A percentile compares a stretch with the other conserved stretches of the same genome.
Conservation (phyloP, 768 basidiomycete genomes). For the Lentinula aciculospora region DNA sequence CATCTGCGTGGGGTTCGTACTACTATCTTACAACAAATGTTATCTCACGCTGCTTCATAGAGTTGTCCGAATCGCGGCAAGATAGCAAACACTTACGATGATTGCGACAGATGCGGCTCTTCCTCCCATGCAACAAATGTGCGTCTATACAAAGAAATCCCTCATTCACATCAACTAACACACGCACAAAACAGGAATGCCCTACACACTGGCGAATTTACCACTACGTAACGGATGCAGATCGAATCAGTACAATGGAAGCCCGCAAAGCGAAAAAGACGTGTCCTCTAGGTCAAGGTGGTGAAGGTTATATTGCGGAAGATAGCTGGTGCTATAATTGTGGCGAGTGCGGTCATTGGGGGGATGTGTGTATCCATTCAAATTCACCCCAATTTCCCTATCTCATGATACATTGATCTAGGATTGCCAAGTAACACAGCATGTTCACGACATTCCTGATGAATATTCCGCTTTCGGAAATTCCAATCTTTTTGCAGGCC, state of each 20-base stretch:
- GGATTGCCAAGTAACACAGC: slow-evolving; percentile 54
- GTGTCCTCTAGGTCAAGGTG: slow-evolving; percentile 57
- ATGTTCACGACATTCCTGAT: slow-evolving; percentile 31
- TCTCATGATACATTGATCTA: slow-evolving; percentile 21
- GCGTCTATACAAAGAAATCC: neutral
- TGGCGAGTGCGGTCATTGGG: slow-evolving; percentile 66
- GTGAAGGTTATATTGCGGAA: slow-evolving; percentile 70
- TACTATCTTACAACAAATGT: neutral
- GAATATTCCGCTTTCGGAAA: slow-evolving; percentile 67
- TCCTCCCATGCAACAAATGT: slow-evolving; percentile 60
- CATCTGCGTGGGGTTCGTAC: slow-evolving; percentile 61
- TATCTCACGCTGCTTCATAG: slow-evolving; percentile 24
- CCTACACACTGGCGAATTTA: slow-evolving; percentile 81
- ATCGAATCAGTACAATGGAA: slow-evolving; percentile 36
- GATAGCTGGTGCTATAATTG: slow-evolving; percentile 86
- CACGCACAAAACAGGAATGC: slow-evolving; percentile 55
- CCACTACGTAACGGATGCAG: slow-evolving; percentile 57
- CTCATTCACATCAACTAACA: neutral
- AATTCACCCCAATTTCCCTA: neutral
- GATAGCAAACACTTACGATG: slow-evolving; percentile 23
- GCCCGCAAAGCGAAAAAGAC: slow-evolving; percentile 44
- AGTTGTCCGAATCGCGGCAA: slow-evolving; percentile 62
- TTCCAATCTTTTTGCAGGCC: slow-evolving; percentile 56
- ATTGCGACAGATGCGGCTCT: slow-evolving; percentile 70
- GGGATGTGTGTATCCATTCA: slow-evolving; percentile 53